phyloP scores from a whole-genome alignment of 345 rosid species.

The Sisymbrium altissimum region DNA sequence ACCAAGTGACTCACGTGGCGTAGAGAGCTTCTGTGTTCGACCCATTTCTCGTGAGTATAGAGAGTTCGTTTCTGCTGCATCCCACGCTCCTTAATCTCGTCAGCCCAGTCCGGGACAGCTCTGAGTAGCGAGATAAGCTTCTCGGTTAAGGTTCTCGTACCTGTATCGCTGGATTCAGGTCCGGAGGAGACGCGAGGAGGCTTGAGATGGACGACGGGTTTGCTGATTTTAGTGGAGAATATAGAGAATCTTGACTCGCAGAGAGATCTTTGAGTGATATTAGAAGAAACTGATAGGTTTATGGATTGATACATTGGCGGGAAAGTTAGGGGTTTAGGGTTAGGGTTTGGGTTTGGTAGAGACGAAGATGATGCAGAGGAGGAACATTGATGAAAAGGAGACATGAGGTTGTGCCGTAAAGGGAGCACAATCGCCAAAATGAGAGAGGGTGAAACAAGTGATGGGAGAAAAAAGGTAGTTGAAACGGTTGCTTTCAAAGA shows the following conservation, averaged over 20 bases:
- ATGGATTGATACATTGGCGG: slow-evolving; percentile 46
- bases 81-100: slow-evolving; percentile 73
- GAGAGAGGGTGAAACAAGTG: slow-evolving; percentile 9
- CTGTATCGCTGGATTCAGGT: slow-evolving; percentile 19
- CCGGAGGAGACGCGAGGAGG: slow-evolving; percentile 27
- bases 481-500: slow-evolving; percentile 19
- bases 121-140: slow-evolving; percentile 38
- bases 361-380: slow-evolving; percentile 20
- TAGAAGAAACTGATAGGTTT: slow-evolving; percentile 41
- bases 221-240: slow-evolving; percentile 32
- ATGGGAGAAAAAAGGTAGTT: slow-evolving; percentile 3
- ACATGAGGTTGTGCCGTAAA: slow-evolving; percentile 4
- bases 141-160: background rate
- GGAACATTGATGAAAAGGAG: background rate
- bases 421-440: background rate
- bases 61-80: slow-evolving; percentile 66
- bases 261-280: slow-evolving; percentile 34
- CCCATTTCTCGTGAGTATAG: slow-evolving; percentile 78
- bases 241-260: slow-evolving; percentile 27
- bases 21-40: slow-evolving; percentile 70
- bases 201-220: slow-evolving; percentile 20
- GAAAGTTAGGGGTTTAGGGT: slow-evolving; percentile 34
- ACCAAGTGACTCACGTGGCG: slow-evolving; percentile 80
- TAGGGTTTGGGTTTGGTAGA: slow-evolving; percentile 14
- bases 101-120: slow-evolving; percentile 84